Conservation (phyloP, 176 grass and related monocot genomes). For the Puya raimondii region DNA sequence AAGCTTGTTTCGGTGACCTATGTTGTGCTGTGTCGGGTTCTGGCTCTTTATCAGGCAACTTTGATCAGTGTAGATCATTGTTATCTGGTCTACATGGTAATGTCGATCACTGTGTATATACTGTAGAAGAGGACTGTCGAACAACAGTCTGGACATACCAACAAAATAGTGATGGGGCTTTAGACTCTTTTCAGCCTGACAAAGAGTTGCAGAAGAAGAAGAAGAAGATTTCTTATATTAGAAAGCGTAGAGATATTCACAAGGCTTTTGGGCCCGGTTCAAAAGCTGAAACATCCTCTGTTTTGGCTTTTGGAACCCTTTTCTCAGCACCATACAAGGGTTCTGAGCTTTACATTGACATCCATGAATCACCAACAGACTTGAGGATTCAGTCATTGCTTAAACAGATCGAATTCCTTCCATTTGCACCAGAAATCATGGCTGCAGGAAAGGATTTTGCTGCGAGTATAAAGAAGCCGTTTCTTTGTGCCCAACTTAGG, state of each 20-base stretch:
- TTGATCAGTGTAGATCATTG: conserved; percentile 50
- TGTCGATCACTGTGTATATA: conserved; percentile 49
- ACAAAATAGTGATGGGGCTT: conserved; percentile 34
- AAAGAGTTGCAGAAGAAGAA: conserved; percentile 61
- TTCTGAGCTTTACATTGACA: conserved; percentile 82
- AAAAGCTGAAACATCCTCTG: conserved; percentile 43
- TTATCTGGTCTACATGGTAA: conserved; percentile 53
- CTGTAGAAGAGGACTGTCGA: conserved; percentile 73
- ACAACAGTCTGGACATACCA: conserved; percentile 86
- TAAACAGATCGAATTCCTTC: conserved; percentile 66
- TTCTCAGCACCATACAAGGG: conserved; percentile 85
- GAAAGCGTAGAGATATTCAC: conserved; percentile 67
- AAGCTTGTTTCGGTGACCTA: conserved; percentile 45
- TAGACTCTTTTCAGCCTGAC: conserved; percentile 89
- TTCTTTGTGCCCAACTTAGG: conserved; percentile 81
- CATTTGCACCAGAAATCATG: conserved; percentile 79
- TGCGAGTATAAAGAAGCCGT: conserved; percentile 61
- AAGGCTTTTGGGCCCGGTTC: conserved; percentile 71
- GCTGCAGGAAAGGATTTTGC: conserved; percentile 61
- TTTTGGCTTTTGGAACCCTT: conserved; percentile 88
- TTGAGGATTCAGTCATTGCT: conserved; percentile 39
- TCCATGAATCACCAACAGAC: conserved; percentile 61
- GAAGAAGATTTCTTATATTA: conserved; percentile 65
- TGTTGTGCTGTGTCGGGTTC: conserved; percentile 62
- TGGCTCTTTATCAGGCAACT: conserved; percentile 36